phyloP scores from a whole-genome alignment of 441 rosid species.

The Syzygium syzygioides region DNA sequence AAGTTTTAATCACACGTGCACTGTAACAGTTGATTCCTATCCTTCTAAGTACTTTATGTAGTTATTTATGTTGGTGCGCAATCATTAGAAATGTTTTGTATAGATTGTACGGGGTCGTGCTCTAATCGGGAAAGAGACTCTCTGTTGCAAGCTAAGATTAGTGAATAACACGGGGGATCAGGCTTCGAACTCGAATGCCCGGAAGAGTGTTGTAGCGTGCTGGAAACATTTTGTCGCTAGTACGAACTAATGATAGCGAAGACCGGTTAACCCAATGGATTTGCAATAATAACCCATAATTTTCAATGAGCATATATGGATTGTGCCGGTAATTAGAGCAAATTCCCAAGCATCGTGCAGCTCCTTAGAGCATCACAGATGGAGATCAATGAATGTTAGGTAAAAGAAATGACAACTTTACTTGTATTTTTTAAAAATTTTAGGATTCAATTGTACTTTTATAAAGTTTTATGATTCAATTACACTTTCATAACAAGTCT shows the following conservation, averaged over 20 bases:
- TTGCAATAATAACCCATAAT: neutral
- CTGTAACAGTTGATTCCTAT: too few relatives aligned
- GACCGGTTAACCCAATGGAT: neutral
- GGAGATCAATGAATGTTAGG: too few relatives aligned
- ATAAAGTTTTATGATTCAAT: too few relatives aligned
- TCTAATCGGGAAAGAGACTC: neutral
- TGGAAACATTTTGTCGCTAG: neutral
- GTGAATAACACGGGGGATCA: neutral
- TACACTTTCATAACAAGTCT: too few relatives aligned
- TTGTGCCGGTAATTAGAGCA: neutral
- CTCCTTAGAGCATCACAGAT: too few relatives aligned
- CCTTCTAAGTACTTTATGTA: too few relatives aligned
- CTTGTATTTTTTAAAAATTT: too few relatives aligned
- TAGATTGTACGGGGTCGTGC: neutral
- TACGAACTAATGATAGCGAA: neutral
- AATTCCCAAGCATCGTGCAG: neutral
- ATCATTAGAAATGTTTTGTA: neutral
- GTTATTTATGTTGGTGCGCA: too few relatives aligned
- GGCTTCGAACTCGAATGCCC: neutral
- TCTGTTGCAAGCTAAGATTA: neutral
- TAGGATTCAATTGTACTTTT: too few relatives aligned
- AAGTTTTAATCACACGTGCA: neutral
- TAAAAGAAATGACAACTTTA: too few relatives aligned
- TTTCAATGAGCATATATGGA: neutral
- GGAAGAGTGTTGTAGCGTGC: neutral